Evolutionary conservation across 2,329 filamentous ascomycete genomes (phyloP).

Genomic region (Furcasterigmium furcatum): DNA sequence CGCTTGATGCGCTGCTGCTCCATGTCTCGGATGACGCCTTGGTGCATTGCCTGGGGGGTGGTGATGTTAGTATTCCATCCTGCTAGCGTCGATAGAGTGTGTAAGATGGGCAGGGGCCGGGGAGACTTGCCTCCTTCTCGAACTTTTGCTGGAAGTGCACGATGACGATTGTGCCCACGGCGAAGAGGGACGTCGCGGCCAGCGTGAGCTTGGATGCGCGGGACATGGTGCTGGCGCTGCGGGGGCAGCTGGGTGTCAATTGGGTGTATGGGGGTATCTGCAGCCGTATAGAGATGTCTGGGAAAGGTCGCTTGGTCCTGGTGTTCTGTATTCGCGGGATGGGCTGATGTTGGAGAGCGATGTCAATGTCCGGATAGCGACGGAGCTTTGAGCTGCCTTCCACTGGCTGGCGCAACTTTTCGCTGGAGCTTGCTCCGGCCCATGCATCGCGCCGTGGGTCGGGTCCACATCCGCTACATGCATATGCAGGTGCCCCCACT

Average conservation of each 20-base stretch:
- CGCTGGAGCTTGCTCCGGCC: no score
- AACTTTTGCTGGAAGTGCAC: conserved; percentile 87
- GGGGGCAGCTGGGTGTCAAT: background rate
- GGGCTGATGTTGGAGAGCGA: background rate
- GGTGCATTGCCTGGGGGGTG: conserved; percentile 80
- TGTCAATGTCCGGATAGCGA: background rate
- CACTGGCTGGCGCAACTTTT: no score
- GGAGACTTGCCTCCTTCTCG: conserved; percentile 41
- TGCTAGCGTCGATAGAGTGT: background rate
- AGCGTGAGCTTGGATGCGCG: conserved; percentile 85
- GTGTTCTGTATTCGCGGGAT: background rate
- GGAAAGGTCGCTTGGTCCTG: no score
- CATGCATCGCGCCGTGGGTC: no score
- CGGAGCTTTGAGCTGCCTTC: no score
- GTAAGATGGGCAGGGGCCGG: background rate
- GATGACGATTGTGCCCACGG: conserved; percentile 72
- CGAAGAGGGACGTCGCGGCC: conserved; percentile 70
- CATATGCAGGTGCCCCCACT: background rate
- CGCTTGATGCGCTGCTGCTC: conserved; percentile 88
- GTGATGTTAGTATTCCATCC: background rate
- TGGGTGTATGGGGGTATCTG: background rate
- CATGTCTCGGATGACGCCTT: conserved; percentile 89
- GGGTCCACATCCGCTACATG: background rate
- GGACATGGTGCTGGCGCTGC: conserved; percentile 64
- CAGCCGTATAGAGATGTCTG: no score